Evolutionary conservation across 345 rosid species (phyloP), one percentile per base, ranked within the genome.

Genomic region (Lenwebbia sp.): DNA sequence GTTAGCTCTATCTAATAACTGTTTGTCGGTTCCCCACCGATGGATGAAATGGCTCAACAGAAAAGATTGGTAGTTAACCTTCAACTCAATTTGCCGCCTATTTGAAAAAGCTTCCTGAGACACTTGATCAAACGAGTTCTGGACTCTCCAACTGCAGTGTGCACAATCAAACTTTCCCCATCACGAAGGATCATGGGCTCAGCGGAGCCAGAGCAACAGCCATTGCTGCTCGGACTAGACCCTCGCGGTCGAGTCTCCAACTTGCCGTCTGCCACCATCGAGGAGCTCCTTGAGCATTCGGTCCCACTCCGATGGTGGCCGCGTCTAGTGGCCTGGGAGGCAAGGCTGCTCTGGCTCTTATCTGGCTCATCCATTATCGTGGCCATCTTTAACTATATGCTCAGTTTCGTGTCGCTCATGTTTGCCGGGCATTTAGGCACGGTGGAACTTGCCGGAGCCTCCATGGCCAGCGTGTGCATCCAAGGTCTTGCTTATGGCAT

Each of bases 401-500:
- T 96, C 83, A 92, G 93, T 41, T 96, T 96, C 85, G 98, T 92
- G 70, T 95, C 98, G 10, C 88, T 93, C 41, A 92, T 93, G 93
- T 95, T 96, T 84, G 85, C 90, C 0, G 98, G 99, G 19, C 98
- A 95, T 89, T 88, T 96, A 81, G 95, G 98, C 22, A 84, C 96
- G 1, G 82, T 93, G 55, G 91, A 95, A 90, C 95, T 96, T 40
- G 99, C 99, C 2, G 98, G 99, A 3, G 98, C 98, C 84, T 93
- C 99, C 13, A 91, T 95, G 41, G 97, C 99, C 28, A 91, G 92
- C 52, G 98, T 95, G 8, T 98, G 98, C 33, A 93, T 95, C 84
- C 99, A 95, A 83, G 98, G 98, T 44, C 98, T 95, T 75, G 97
- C 98, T 86, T 96, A 96, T 84, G 98, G 99, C 26, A 92, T 96